phyloP scores from a whole-genome alignment of 2,329 filamentous ascomycete species.

The Fusarium sp. region DNA sequence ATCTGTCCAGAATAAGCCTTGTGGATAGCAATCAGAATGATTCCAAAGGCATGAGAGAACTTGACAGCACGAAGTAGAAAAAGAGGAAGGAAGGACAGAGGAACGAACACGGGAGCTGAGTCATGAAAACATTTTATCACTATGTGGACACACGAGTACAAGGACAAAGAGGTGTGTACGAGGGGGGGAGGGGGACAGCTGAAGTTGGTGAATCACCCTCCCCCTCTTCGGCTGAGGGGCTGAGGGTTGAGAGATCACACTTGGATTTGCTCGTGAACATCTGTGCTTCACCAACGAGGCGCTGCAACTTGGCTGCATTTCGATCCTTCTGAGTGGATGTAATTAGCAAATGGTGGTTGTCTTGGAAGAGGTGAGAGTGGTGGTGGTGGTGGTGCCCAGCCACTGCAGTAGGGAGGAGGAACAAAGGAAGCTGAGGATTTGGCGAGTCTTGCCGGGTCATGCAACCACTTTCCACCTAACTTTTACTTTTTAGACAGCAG shows the following conservation, averaged over 20 bases:
- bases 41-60: constrained; percentile 3
- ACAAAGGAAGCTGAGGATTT: constrained; percentile 31
- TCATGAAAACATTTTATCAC: constrained; percentile 34
- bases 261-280: constrained; percentile 13
- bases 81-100: constrained; percentile 14
- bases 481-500: neutral
- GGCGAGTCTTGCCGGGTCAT: neutral
- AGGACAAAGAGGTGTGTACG: constrained; percentile 37
- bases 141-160: constrained; percentile 12
- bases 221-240: constrained; percentile 26
- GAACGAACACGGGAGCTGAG: constrained; percentile 27
- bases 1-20: constrained; percentile 14
- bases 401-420: constrained; percentile 6
- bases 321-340: constrained; percentile 17
- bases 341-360: constrained; percentile 8
- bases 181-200: constrained; percentile 32
- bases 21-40: constrained; percentile 21
- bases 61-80: constrained; percentile 6
- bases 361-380: constrained; percentile 13
- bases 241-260: constrained; percentile 8
- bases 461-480: neutral
- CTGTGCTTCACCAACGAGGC: constrained; percentile 14
- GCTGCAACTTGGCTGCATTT: constrained; percentile 15
- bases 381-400: constrained; percentile 22
- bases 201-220: constrained; percentile 8